Conservation (phyloP, 1,284 basidiomycete genomes). For the Phellopilus nigrolimitatus region DNA sequence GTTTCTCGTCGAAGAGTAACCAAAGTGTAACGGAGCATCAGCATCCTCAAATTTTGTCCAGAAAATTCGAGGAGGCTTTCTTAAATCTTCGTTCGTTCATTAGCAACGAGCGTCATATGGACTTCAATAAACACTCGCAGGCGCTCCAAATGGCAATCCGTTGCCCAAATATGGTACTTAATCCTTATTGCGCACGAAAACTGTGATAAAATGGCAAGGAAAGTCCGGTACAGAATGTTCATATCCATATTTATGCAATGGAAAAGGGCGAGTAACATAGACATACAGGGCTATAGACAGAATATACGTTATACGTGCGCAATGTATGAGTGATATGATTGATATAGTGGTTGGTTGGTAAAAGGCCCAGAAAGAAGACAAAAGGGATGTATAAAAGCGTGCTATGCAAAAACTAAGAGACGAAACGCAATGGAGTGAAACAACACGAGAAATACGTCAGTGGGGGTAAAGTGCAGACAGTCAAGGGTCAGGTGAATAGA, state of each 20-base stretch:
- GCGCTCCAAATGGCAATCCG: no score
- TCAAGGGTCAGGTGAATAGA: conserved; percentile 1
- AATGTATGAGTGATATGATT: conserved; percentile 6
- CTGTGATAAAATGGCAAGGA: background rate
- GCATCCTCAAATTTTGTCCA: background rate
- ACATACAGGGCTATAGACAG: conserved; percentile 16
- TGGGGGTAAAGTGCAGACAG: conserved; percentile 8
- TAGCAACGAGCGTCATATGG: background rate
- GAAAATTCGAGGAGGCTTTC: background rate
- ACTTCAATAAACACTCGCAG: background rate
- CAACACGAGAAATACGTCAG: conserved; percentile 10
- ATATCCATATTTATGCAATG: conserved; percentile 17
- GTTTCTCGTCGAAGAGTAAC: no score
- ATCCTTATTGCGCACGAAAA: background rate
- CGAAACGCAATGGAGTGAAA: background rate
- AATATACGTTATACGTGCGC: conserved; percentile 11
- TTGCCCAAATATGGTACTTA: background rate
- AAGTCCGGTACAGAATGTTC: conserved; percentile 16
- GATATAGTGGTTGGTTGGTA: conserved; percentile 2
- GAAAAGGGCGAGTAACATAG: conserved; percentile 12
- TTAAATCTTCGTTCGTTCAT: background rate
- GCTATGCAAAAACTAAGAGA: conserved; percentile 16
- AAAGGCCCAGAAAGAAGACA: conserved; percentile 6
- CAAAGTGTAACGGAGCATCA: no score
- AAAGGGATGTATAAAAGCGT: conserved; percentile 1